Conservation (phyloP, 2,329 filamentous ascomycete species). For the Botrytis aclada region DNA sequence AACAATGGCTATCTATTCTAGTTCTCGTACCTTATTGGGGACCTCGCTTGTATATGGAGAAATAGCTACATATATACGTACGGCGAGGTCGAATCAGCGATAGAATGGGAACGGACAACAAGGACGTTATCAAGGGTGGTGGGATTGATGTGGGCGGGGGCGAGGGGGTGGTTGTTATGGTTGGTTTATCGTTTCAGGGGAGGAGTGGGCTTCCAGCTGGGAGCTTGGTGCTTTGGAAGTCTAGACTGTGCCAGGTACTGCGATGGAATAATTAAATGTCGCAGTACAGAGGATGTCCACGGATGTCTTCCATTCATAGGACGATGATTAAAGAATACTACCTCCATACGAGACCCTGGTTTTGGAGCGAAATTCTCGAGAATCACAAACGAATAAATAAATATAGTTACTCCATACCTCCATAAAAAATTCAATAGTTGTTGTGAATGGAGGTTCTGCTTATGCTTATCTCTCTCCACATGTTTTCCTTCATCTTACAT, state of each 20-base stretch:
- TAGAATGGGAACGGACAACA: not conserved
- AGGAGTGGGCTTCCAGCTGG: not conserved
- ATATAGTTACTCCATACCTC: not conserved
- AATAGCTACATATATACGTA: not conserved
- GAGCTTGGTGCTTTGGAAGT: not conserved
- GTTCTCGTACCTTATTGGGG: not conserved
- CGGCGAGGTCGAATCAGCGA: not conserved
- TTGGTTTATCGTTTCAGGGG: not conserved
- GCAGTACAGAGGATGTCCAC: not conserved
- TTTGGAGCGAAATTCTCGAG: not conserved
- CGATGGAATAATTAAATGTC: not conserved
- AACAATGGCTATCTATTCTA: not conserved
- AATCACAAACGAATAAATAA: not conserved
- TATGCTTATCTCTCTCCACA: not conserved
- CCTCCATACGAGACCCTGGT: not conserved
- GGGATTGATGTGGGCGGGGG: not conserved
- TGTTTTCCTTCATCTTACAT: not conserved
- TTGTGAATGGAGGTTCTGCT: not conserved
- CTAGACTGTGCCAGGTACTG: not conserved
- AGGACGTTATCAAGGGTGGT: not conserved
- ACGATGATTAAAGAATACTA: not conserved
- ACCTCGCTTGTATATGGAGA: not conserved
- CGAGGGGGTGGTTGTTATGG: not conserved
- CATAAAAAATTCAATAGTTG: not conserved
- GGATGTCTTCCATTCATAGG: not conserved